A percentile compares a stretch with the other conserved stretches of the same genome.
phyloP scores from a whole-genome alignment of 1,284 basidiomycete species.

The Rugosomyces carneus region DNA sequence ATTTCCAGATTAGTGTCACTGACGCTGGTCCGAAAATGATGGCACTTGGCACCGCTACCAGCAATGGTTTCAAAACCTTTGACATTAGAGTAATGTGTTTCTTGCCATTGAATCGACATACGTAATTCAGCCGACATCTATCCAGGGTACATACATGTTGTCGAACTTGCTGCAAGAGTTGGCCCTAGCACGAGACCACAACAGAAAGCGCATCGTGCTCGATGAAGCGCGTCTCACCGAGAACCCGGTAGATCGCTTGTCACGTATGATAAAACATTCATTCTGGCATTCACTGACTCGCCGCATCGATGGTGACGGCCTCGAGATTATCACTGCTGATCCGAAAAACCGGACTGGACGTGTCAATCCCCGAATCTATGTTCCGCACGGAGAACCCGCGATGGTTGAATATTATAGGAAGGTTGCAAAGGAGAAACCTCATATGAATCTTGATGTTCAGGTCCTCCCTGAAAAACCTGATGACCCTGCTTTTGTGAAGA shows the following conservation, averaged over 20 bases:
- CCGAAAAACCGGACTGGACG: constrained; percentile 92
- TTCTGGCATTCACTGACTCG: constrained; percentile 98
- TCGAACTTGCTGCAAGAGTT: constrained; percentile 99
- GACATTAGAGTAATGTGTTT: constrained; percentile 76
- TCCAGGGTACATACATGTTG: constrained; percentile 95
- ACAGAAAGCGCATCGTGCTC: constrained; percentile 93
- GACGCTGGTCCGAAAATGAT: constrained; percentile 97
- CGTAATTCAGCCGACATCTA: neutral
- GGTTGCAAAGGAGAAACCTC: constrained; percentile 79
- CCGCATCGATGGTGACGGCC: constrained; percentile 93
- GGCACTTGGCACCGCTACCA: constrained; percentile 91
- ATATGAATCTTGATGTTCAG: constrained; percentile 88
- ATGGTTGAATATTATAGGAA: constrained; percentile 92
- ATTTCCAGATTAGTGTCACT: constrained; percentile 95
- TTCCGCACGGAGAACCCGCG: constrained; percentile 86
- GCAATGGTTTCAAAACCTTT: constrained; percentile 96
- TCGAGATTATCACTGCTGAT: constrained; percentile 95
- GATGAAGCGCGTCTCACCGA: constrained; percentile 95
- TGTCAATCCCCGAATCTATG: constrained; percentile 88
- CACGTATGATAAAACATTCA: constrained; percentile 96
- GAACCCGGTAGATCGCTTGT: constrained; percentile 95
- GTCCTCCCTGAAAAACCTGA: constrained; percentile 82
- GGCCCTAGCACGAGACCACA: constrained; percentile 93
- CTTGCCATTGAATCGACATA: neutral
- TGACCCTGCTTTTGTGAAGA: constrained; percentile 87